Percentiles rank a stretch among this genome's conserved stretches.
Evolutionary conservation across 1,284 basidiomycete genomes (phyloP).

Genomic region (Irpex lacteus): DNA sequence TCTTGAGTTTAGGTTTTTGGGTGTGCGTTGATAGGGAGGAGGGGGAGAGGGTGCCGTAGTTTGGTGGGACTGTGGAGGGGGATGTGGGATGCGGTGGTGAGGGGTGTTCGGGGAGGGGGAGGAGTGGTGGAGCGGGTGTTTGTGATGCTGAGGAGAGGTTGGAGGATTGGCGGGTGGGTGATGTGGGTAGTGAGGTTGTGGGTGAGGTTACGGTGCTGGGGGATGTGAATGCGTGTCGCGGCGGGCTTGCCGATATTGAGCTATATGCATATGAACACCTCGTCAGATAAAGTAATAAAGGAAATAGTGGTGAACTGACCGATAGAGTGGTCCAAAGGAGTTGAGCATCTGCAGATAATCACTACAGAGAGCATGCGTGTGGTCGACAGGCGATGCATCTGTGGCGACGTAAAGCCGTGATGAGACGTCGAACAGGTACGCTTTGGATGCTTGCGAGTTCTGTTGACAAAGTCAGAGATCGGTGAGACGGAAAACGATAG

Average conservation of each 20-base stretch:
- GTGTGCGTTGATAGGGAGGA: not conserved
- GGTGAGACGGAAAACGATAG: not conserved
- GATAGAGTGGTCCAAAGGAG: conserved; percentile 83
- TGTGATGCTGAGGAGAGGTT: conserved; percentile 10
- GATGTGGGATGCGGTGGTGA: not conserved
- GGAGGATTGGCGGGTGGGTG: conserved; percentile 1
- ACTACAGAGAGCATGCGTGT: conserved; percentile 85
- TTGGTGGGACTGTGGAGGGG: not conserved
- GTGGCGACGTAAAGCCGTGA: conserved; percentile 90
- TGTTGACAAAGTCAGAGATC: conserved; percentile 29
- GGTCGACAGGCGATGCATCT: conserved; percentile 90
- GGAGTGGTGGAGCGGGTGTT: conserved; percentile 11
- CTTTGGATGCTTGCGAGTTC: conserved; percentile 90
- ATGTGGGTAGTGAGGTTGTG: conserved; percentile 6
- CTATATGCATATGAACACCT: conserved; percentile 17
- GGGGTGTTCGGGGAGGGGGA: conserved; percentile 12
- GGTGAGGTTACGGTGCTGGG: conserved; percentile 7
- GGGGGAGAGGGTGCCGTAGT: conserved; percentile 2
- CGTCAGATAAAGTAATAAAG: not conserved
- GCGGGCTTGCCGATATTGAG: conserved; percentile 27
- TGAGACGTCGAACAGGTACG: conserved; percentile 87
- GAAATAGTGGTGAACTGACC: conserved; percentile 39
- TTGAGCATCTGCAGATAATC: conserved; percentile 90
- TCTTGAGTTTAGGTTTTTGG: conserved; percentile 21
- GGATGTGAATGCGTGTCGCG: conserved; percentile 16